Evolutionary conservation across 139 green algal genomes (phyloP), one percentile per base, ranked within the genome.

Genomic region (Dunaliella primolecta): DNA sequence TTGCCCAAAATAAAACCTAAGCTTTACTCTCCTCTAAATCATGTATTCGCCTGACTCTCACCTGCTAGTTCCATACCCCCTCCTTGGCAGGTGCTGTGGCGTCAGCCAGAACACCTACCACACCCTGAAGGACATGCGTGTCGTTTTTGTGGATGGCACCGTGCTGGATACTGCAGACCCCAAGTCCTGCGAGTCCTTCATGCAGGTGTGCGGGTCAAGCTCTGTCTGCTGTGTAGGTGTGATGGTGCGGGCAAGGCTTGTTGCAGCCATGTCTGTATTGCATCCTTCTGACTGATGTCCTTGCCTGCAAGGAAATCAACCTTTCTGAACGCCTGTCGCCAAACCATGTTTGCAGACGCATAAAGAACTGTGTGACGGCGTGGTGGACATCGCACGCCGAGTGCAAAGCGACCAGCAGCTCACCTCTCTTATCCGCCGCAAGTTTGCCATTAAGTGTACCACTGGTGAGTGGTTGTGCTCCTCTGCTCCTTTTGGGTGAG

Each of bases 401-500:
- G 90, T 98, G 30, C 88, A 98, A 89, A 84, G 87, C 0, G 96
- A 99, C 92, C 80, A 86, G 29, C 90, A 97, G 85, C 95, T 99
- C 35, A 91, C 91, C 37, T 92, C 93, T 74, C 92, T 98, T 76
- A 98, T 99, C 87, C 88, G 95, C 77, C 92, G 94, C 87, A 99
- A 99, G 94, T 98, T 98, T 87, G 92, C 95, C 82, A 99, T 99
- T 94, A 99, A 99, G 94, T 99, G 97, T 92, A 99, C 97, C 82
- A 99, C 96, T 36, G 96, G 96, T 89, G 76, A 21, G 87, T 30
- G n/a, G 77, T n/a, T n/a, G 57, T 21, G 57, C 57, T n/a, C 21
- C 21, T 21, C 21, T n/a, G 57, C 24, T 74, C 57, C 21, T n/a
- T n/a, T n/a, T n/a, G n/a, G n/a, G n/a, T 74, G 57, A n/a, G 57